phyloP scores from a whole-genome alignment of 768 basidiomycete species.

The Obba rivulosa region DNA sequence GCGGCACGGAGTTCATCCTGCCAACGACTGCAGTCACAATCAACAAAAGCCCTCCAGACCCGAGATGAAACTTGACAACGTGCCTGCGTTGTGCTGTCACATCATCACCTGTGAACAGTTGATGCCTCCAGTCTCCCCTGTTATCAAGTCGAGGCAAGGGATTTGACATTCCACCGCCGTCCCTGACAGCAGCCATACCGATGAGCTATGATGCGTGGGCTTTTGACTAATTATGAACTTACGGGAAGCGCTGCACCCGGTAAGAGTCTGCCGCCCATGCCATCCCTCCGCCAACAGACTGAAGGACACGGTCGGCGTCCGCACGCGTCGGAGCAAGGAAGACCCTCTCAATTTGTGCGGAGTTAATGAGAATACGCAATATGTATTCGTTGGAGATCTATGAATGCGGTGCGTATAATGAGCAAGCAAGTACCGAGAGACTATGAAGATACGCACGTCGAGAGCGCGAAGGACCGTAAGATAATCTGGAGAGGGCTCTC shows the following conservation, averaged over 20 bases:
- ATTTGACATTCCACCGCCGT: constrained; percentile 60
- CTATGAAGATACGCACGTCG: constrained; percentile 44
- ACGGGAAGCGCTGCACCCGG: constrained; percentile 62
- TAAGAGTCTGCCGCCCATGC: constrained; percentile 65
- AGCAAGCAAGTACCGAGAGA: neutral
- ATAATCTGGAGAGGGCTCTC: constrained; percentile 60
- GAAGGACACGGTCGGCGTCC: constrained; percentile 54
- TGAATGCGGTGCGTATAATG: neutral
- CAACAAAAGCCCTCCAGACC: neutral
- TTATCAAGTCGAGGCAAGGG: constrained; percentile 25
- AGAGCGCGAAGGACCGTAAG: constrained; percentile 80
- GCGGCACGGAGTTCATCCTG: constrained; percentile 31
- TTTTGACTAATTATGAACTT: too few species aligned
- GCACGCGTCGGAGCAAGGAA: constrained; percentile 60
- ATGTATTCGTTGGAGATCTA: constrained; percentile 76
- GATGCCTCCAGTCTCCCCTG: constrained; percentile 30
- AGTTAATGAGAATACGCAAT: constrained; percentile 77
- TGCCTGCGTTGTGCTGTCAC: constrained; percentile 43
- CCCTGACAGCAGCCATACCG: constrained; percentile 43
- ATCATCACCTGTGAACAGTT: constrained; percentile 52
- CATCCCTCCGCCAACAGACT: constrained; percentile 40
- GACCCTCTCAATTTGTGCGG: constrained; percentile 61
- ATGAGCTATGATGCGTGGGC: neutral
- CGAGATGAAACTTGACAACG: constrained; percentile 9
- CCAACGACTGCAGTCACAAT: constrained; percentile 37